Evolutionary conservation across 768 basidiomycete species (phyloP), one percentile per base, ranked within the genome.

Genomic region (Kwoniella sp.): DNA sequence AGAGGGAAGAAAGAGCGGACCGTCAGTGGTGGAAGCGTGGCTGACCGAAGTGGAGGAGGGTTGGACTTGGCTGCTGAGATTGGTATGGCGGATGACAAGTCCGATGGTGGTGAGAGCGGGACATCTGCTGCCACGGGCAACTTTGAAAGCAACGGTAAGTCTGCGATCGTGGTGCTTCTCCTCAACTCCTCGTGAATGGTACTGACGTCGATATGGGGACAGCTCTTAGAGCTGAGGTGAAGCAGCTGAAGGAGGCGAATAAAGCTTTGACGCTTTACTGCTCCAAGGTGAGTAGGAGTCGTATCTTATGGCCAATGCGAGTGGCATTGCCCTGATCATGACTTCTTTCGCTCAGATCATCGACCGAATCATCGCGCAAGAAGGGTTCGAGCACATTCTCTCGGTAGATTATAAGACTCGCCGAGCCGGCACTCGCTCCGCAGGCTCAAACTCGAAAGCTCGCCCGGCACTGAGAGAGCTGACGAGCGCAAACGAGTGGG

Each of bases 201-300:
- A 17, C 4, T 17, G 41, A 45, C 8, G 41, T 17, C 20, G 41
- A 45, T 17, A 20, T 29, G 22, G 17, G 20, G 22, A 3, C 54
- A 87, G 83, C 87, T n/a, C 82, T 98, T 58, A 85, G 89, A 37
- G 86, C 83, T 12, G 95, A 98, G 81, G 89, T 96, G 78, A 95
- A 95, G 81, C 88, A 88, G 30, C 86, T 98, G 81, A 91, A 90
- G 79, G 94, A 96, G 78, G 92, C 92, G 50, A 97, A 96, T 84
- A 95, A 95, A 80, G 94, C 94, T 0, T 83, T 98, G 13, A 92
- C 92, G 20, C 82, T 97, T 45, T 98, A 98, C 76, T 93, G 94
- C 3, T 93, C 92, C 52, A 98, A 97, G 69, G 78, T 75, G 38
- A 59, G 71, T 61, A 17, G 17, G 8, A 23, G 2, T n/a, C n/a